Evolutionary conservation across 345 rosid genomes (phyloP).

Genomic region (Dimocarpus longan): DNA sequence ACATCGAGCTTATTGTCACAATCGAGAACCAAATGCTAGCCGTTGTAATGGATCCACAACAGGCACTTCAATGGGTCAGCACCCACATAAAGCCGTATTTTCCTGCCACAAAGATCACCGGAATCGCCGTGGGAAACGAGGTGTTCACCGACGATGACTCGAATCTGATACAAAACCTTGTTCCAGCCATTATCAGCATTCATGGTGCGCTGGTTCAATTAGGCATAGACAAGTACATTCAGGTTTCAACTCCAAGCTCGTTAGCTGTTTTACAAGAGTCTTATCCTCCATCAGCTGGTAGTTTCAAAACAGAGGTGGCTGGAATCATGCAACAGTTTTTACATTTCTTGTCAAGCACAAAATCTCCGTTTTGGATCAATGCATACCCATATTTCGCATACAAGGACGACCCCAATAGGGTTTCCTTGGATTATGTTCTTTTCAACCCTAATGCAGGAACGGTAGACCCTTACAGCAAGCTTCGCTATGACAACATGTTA

Average conservation of each 20-base stretch:
- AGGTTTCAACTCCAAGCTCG: slow-evolving; percentile 77
- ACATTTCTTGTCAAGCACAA: slow-evolving; percentile 54
- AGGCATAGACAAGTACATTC: slow-evolving; percentile 67
- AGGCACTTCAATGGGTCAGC: slow-evolving; percentile 80
- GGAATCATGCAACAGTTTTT: slow-evolving; percentile 63
- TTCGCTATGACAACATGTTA: slow-evolving; percentile 87
- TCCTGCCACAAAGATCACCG: slow-evolving; percentile 68
- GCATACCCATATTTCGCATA: slow-evolving; percentile 97
- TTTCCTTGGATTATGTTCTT: slow-evolving; percentile 79
- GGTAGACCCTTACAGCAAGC: slow-evolving; percentile 75
- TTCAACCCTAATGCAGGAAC: slow-evolving; percentile 83
- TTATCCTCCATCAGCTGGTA: slow-evolving; percentile 88
- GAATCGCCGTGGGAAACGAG: slow-evolving; percentile 80
- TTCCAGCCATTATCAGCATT: slow-evolving; percentile 79
- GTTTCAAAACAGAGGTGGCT: slow-evolving; percentile 58
- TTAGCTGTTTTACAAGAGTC: slow-evolving; percentile 72
- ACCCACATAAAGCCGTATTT: slow-evolving; percentile 69
- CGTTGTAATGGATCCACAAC: slow-evolving; percentile 58
- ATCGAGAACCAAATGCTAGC: slow-evolving; percentile 76
- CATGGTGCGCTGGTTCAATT: slow-evolving; percentile 70
- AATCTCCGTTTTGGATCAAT: slow-evolving; percentile 87
- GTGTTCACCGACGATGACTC: slow-evolving; percentile 59
- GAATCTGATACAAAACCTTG: slow-evolving; percentile 51
- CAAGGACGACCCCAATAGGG: slow-evolving; percentile 59
- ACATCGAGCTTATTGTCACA: slow-evolving; percentile 72